These are phyloP conservation scores for Botrytis medusae DNA, from an alignment of 2,329 filamentous ascomycete genomes.

Conservation along the genomic window DNA sequence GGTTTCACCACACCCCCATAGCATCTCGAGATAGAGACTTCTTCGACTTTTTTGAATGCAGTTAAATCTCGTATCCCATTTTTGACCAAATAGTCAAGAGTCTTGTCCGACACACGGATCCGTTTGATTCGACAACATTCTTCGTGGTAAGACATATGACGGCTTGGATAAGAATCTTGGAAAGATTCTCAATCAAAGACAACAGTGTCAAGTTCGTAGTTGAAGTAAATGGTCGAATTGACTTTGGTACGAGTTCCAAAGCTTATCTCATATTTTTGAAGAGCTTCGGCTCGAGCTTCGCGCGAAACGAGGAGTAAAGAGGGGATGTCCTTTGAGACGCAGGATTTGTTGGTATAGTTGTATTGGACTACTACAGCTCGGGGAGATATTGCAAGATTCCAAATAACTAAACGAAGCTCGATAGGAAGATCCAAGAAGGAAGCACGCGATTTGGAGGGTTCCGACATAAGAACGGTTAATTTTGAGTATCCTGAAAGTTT, in stretches of 20 bases:
- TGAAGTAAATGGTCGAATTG: neutral
- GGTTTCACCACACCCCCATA: neutral
- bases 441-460: neutral
- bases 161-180: neutral
- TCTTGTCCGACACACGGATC: neutral
- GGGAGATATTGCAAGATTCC: neutral
- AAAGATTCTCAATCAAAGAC: neutral
- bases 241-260: neutral
- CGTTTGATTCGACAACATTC: neutral
- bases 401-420: neutral
- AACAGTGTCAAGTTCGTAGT: constrained; percentile 1
- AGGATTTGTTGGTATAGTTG: neutral
- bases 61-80: neutral
- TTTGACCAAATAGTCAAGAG: neutral
- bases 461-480: neutral
- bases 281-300: neutral
- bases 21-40: neutral
- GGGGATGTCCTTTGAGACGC: neutral
- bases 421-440: neutral
- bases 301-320: neutral
- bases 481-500: neutral
- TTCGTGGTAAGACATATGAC: neutral
- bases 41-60: neutral
- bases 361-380: neutral
- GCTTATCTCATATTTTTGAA: neutral